Conservation (phyloP, 176 grass and related monocot species). For the Chloris gayana region DNA sequence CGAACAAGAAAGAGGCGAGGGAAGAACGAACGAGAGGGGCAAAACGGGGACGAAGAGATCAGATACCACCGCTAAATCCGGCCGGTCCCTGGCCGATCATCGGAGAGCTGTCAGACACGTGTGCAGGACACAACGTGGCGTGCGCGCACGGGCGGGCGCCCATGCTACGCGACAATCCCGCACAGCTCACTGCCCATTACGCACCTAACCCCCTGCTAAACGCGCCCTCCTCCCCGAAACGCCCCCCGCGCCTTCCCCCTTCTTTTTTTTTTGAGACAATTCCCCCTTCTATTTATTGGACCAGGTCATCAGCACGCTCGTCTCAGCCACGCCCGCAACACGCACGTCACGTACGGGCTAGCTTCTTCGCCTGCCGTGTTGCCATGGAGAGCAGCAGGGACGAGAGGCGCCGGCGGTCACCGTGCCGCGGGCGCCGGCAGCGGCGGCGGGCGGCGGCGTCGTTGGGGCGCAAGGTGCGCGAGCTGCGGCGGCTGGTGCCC, state of each 20-base stretch:
- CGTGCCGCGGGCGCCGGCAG: constrained; percentile 20
- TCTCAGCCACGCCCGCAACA: neutral
- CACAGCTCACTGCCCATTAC: constrained; percentile 25
- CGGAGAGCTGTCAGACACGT: constrained; percentile 72
- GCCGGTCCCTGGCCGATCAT: constrained; percentile 21
- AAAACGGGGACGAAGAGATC: neutral
- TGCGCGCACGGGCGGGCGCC: constrained; percentile 24
- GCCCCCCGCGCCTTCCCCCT: neutral
- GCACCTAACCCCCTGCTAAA: neutral
- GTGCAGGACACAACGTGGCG: constrained; percentile 53
- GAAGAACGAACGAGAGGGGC: too few species aligned
- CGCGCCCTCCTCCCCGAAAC: neutral
- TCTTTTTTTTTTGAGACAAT: too few species aligned
- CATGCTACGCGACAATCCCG: constrained; percentile 40
- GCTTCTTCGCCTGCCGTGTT: too few species aligned
- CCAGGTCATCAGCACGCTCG: constrained; percentile 16
- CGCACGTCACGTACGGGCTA: neutral
- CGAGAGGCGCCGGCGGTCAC: neutral
- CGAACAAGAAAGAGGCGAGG: too few species aligned
- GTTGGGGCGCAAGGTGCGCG: constrained; percentile 61
- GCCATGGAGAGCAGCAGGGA: constrained; percentile 35
- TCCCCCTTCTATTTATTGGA: constrained; percentile 42
- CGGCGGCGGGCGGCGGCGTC: neutral
- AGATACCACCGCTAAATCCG: constrained; percentile 9
- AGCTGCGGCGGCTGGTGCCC: constrained; percentile 87